Base-by-base conservation (phyloP, 331 rosid species). In the Malus hybrid region DNA sequence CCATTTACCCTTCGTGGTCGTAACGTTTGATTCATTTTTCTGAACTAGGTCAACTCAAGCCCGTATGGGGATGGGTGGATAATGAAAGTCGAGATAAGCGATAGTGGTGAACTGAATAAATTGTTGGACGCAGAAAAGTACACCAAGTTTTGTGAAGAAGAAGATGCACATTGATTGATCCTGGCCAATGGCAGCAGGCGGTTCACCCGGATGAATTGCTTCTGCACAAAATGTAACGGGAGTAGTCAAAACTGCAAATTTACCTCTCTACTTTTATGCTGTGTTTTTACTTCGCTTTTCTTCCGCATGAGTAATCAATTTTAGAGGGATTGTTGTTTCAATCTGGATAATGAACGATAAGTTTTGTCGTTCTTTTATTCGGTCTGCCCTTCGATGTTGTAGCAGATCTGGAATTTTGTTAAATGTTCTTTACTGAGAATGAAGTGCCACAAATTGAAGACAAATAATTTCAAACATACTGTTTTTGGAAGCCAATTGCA, bases 121-220 rank as follows among this genome's bases (percentile, higher is more conserved):
- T 82, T 94, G 88, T 88, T 92, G 99, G 96, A 90, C 79, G 81
- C 97, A n/a, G 92, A 94, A 4, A 27, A 90, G 67, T 94, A 94
- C 87, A 27, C 96, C 86, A 90, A 94, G 84, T 92, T 94, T 87
- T 94, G 99, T 76, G 97, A 94, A 84, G 96, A 94, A 83, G 99
- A 94, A 73, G 90, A 94, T 75, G 88, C 95, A 79, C 97, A 92
- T 73, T 93, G 86, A 90, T 29, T 72, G 65, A 55, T 67, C 59
- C 34, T 6, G 36, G 65, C 61, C 4, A 10, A 67, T 36, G 20
- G 36, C 33, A 54, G 54, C 24, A 24, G 24, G 65, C 13, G 46
- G 11, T 55, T 6, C 12, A 14, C 44, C 3, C 36, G 24, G 36
- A 42, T 60, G 64, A 42, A 34, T 75, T 80, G 20, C 32, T 75